Evolutionary conservation across 2,329 filamentous ascomycete genomes (phyloP).

Genomic region (Ceratocystis lukuohia): DNA sequence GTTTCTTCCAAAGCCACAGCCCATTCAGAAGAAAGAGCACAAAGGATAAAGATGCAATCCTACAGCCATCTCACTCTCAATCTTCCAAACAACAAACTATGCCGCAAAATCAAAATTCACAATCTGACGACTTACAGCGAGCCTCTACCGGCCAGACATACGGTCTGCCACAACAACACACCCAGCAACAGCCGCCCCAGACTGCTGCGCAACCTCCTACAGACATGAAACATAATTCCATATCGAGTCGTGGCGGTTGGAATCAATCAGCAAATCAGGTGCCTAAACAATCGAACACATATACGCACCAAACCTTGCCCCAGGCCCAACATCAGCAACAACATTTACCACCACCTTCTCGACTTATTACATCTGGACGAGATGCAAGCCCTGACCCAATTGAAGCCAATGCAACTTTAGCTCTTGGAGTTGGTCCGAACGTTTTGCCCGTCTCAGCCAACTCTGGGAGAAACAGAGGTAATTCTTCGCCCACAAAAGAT

Average conservation of each 20-base stretch:
- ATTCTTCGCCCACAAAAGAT: constrained; percentile 27
- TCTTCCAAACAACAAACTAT: background rate
- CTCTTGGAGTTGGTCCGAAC: constrained; percentile 88
- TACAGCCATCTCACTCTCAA: constrained; percentile 13
- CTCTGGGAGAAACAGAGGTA: constrained; percentile 5
- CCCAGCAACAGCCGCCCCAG: background rate
- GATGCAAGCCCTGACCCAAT: constrained; percentile 66
- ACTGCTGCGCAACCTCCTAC: background rate
- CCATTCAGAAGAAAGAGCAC: constrained; percentile 89
- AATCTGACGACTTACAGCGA: constrained; percentile 10
- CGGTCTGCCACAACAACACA: background rate
- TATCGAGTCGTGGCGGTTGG: constrained; percentile 47
- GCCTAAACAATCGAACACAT: constrained; percentile 18
- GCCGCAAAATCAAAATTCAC: constrained; percentile 4
- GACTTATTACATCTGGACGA: constrained; percentile 30
- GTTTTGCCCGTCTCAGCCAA: constrained; percentile 76
- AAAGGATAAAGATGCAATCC: constrained; percentile 38
- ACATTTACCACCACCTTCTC: constrained; percentile 23
- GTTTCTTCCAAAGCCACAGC: constrained; percentile 85
- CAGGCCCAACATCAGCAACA: constrained; percentile 6
- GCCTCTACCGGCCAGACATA: constrained; percentile 4
- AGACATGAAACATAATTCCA: constrained; percentile 27
- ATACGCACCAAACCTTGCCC: constrained; percentile 14
- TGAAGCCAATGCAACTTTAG: constrained; percentile 82
- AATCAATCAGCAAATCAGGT: constrained; percentile 25